These are phyloP conservation scores for Cucurbitaria berberidis DNA, from an alignment of 2,329 filamentous ascomycete genomes.

Conservation along the genomic window DNA sequence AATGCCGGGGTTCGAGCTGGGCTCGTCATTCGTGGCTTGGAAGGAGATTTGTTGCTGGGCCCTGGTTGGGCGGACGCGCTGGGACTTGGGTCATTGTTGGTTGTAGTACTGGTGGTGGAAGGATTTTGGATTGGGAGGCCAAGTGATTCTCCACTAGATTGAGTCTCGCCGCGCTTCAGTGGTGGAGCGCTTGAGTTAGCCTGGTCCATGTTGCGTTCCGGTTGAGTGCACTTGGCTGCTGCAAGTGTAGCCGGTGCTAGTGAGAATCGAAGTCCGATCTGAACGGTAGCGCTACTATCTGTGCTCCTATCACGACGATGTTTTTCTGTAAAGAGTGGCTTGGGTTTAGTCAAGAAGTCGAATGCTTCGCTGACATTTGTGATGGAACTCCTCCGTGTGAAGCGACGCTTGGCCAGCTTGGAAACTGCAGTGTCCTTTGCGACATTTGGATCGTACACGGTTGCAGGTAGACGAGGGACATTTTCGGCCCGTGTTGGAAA, in stretches of 20 bases:
- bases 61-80: constrained; percentile 28
- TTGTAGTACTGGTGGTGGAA: constrained; percentile 16
- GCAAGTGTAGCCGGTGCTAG: constrained; percentile 47
- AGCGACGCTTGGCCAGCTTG: constrained; percentile 41
- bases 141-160: constrained; percentile 35
- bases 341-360: constrained; percentile 44
- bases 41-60: constrained; percentile 24
- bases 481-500: constrained; percentile 50
- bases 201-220: constrained; percentile 21
- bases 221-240: constrained; percentile 35
- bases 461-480: constrained; percentile 47
- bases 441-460: constrained; percentile 44
- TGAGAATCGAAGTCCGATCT: constrained; percentile 74
- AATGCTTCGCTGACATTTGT: constrained; percentile 49
- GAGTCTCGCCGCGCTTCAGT: constrained; percentile 32
- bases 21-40: constrained; percentile 19
- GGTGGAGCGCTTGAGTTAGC: constrained; percentile 17
- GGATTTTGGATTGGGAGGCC: constrained; percentile 42
- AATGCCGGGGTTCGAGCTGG: constrained; percentile 35
- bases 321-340: constrained; percentile 48
- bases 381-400: constrained; percentile 42
- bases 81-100: constrained; percentile 23
- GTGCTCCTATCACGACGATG: constrained; percentile 67
- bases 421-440: constrained; percentile 28
- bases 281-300: constrained; percentile 70